Conservation (phyloP, 345 rosid genomes). For the Stellera chamaejasme region DNA sequence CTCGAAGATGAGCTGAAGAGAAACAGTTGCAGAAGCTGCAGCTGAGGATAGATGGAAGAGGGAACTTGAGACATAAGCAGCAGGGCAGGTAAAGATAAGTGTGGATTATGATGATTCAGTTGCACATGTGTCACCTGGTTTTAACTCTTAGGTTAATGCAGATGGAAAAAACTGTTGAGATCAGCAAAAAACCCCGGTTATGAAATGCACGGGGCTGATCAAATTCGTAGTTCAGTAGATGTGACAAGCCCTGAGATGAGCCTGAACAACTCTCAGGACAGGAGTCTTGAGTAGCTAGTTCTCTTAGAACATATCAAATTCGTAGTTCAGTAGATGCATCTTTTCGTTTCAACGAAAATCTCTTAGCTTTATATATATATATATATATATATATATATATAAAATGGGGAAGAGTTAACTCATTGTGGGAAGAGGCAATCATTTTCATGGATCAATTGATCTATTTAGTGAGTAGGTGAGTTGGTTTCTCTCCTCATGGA, state of each 20-base stretch:
- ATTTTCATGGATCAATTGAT: no score
- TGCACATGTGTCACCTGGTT: not conserved
- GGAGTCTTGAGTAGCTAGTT: constrained; percentile 63
- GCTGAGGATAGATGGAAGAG: constrained; percentile 74
- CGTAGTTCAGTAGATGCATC: no score
- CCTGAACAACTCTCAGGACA: constrained; percentile 38
- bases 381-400: no score
- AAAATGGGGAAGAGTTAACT: no score
- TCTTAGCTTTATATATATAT: no score
- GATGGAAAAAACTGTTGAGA: constrained; percentile 96
- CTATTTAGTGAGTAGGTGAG: no score
- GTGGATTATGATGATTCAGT: not conserved
- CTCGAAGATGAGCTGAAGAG: constrained; percentile 75
- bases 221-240: constrained; percentile 51
- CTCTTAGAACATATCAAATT: no score
- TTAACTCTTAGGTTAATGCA: constrained; percentile 21
- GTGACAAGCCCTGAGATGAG: no score
- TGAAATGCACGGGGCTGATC: constrained; percentile 80
- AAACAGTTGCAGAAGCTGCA: constrained; percentile 86
- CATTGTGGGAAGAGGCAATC: no score
- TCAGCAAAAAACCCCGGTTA: constrained; percentile 76
- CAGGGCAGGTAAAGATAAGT: constrained; percentile 59
- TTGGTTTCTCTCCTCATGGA: no score
- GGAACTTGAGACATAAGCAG: constrained; percentile 88
- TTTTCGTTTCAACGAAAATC: no score